phyloP scores from a whole-genome alignment of 2,329 filamentous ascomycete species.

The Phoma sp. region DNA sequence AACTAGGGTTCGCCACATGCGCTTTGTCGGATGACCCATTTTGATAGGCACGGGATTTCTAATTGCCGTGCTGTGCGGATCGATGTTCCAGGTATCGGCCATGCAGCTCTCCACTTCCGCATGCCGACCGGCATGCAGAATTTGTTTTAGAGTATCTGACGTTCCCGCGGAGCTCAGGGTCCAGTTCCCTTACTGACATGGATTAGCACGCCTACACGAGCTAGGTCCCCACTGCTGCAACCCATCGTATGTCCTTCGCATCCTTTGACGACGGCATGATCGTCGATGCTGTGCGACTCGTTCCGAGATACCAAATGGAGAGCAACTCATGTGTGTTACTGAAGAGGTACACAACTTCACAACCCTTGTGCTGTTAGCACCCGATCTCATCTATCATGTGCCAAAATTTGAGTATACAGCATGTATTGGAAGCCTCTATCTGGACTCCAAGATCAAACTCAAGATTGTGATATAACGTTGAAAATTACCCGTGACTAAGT shows the following conservation, averaged over 20 bases:
- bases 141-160: not conserved
- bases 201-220: no score
- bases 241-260: no score
- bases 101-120: conserved; percentile 9
- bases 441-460: no score
- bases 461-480: no score
- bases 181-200: not conserved
- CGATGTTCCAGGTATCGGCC: not conserved
- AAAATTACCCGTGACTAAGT: no score
- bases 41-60: not conserved
- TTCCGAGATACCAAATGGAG: not conserved
- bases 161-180: not conserved
- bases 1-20: conserved; percentile 1
- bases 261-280: not conserved
- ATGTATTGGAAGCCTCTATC: no score
- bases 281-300: not conserved
- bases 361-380: not conserved
- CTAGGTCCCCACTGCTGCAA: not conserved
- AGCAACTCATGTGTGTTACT: not conserved
- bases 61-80: not conserved
- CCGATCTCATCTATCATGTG: no score
- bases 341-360: not conserved
- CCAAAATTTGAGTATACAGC: no score
- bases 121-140: not conserved
- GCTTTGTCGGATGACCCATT: not conserved